Conservation (phyloP, 345 rosid species). For the Syzygium jambos region DNA sequence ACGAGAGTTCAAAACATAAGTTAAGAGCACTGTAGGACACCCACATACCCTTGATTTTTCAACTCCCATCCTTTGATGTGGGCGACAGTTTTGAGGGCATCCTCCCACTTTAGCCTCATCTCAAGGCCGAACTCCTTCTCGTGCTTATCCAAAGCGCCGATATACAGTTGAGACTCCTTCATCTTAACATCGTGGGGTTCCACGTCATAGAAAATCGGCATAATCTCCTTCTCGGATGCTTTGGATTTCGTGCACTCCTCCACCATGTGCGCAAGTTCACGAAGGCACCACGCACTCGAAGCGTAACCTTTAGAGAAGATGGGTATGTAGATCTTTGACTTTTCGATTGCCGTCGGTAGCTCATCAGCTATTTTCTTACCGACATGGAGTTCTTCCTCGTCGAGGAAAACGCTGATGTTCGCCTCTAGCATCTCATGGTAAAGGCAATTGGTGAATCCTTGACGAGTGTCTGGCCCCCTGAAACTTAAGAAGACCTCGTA, state of each 20-base stretch:
- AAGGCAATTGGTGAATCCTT: no score
- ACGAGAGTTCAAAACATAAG: no score
- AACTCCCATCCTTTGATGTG: neutral
- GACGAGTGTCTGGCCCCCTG: no score
- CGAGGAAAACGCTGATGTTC: no score
- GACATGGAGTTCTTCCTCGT: no score
- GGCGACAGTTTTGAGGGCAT: neutral
- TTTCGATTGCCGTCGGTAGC: no score
- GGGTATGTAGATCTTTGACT: no score
- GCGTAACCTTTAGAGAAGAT: neutral
- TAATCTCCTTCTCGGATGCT: rapidly evolving
- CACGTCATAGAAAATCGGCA: no score
- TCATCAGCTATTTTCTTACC: no score
- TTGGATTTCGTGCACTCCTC: neutral
- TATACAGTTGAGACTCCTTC: neutral
- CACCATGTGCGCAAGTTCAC: neutral
- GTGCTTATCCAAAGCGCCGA: neutral
- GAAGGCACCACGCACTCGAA: neutral
- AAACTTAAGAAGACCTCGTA: no score
- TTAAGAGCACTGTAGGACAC: neutral
- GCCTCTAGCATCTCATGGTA: no score
- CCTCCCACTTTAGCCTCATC: neutral
- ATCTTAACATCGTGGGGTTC: neutral
- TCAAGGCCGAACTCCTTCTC: neutral
- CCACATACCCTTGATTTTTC: neutral